Evolutionary conservation across 2,329 filamentous ascomycete genomes (phyloP).

Genomic region (Celoporthe dispersa): DNA sequence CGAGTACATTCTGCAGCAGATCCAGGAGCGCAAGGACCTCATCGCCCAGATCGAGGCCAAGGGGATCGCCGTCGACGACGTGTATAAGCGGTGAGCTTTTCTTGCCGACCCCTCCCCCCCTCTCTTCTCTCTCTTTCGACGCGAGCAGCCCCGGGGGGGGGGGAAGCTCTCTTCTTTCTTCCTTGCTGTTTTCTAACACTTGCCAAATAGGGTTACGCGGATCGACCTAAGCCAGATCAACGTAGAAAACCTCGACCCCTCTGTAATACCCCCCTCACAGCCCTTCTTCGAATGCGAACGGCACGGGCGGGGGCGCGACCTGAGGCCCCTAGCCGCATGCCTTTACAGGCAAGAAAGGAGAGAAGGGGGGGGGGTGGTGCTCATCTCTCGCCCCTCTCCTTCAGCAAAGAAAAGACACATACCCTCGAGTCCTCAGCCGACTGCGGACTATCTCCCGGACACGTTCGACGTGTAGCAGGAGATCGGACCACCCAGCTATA

Average conservation of each 20-base stretch:
- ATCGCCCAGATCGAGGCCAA: constrained; percentile 62
- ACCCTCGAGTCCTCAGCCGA: no score
- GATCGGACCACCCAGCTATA: no score
- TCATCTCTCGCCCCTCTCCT: no score
- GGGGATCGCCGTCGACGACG: constrained; percentile 58
- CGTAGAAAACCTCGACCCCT: constrained; percentile 17
- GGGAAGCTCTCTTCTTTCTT: neutral
- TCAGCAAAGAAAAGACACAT: no score
- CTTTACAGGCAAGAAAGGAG: neutral
- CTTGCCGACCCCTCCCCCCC: neutral
- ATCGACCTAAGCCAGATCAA: constrained; percentile 26
- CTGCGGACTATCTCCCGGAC: no score
- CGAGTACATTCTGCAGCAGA: constrained; percentile 65
- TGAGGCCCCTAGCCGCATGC: neutral
- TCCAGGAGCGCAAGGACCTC: constrained; percentile 62
- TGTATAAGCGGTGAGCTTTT: constrained; percentile 33
- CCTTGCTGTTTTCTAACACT: neutral
- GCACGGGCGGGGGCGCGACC: neutral
- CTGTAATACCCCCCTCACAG: neutral
- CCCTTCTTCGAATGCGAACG: neutral
- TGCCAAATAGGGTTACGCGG: constrained; percentile 5
- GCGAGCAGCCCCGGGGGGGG: no score
- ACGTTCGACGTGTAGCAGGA: no score
- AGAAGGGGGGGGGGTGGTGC: no score
- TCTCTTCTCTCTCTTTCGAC: neutral